Evolutionary conservation across 768 basidiomycete species (phyloP).

Genomic region (Boletellus ananas): DNA sequence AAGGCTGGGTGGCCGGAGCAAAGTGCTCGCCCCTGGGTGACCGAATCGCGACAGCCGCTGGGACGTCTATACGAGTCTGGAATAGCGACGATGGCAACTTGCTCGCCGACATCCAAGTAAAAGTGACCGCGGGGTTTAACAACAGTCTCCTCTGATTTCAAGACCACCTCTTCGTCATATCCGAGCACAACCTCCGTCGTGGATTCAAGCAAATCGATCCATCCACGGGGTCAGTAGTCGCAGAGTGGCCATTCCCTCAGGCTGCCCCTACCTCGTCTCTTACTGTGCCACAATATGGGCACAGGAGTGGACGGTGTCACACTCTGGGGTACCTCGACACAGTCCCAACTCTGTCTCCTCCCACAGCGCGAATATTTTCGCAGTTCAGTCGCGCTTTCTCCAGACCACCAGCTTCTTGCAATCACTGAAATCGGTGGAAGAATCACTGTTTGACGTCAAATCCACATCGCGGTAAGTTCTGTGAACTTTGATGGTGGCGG

Average conservation of each 20-base stretch:
- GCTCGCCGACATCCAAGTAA: neutral
- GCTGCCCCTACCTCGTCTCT: neutral
- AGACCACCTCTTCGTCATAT: neutral
- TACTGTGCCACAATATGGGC: neutral
- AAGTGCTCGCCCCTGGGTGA: no score
- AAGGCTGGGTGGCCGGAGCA: neutral
- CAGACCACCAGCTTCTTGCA: neutral
- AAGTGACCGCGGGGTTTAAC: neutral
- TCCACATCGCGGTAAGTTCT: neutral
- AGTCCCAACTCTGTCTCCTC: neutral
- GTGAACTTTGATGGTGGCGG: neutral
- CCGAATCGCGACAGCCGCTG: neutral
- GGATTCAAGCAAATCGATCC: neutral
- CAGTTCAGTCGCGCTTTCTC: neutral
- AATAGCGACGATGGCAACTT: neutral
- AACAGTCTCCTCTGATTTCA: constrained; percentile 4
- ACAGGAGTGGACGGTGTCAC: neutral
- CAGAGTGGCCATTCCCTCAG: neutral
- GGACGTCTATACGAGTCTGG: neutral
- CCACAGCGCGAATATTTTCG: neutral
- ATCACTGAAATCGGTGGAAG: neutral
- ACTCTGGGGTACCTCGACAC: constrained; percentile 6
- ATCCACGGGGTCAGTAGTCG: neutral
- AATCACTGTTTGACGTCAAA: neutral
- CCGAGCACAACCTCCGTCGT: no score